Base-by-base conservation (phyloP, 1,284 basidiomycete genomes). In the Trichosporon ovoides region DNA sequence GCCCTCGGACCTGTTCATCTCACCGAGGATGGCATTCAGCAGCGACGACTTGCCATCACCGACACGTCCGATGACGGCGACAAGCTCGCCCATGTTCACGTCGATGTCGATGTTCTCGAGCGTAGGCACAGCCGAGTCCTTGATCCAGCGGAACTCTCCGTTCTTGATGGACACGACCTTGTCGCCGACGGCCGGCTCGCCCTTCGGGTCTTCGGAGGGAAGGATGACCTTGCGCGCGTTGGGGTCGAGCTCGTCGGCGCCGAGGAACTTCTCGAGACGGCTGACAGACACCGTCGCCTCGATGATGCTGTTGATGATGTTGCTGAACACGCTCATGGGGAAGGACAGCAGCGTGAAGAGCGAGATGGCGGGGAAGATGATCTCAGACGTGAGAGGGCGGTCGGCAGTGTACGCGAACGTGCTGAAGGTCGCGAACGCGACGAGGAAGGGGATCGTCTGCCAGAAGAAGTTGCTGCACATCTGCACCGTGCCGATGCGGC, bases 351-450 rank as follows among this genome's bases (percentile, higher is more conserved):
- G 82, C 82, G 91, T 88, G 80, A 97, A 98, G 38, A 98, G 80
- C 0, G 91, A 88, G 55, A 98, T 91, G 0, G 91, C 87, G 3
- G 94, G 94, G 82, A 98, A 98, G 67, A 97, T 92, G 61, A 93
- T 80, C 68, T 96, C 91, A 1, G 89, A 85, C 0, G 94, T 97
- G 5, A 98, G 78, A 2, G 92, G 90, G 48, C 74, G 81, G 2
- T 83, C 77, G 2, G 85, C 86, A 0, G 85, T 84, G 19, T 82
- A 71, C 0, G 90, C 87, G 38, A 91, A 93, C 0, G 87, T 83
- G 11, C 89, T 85, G 68, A 97, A 92, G 0, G 91, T 74, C 56
- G 87, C 85, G 76, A 95, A 92, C 0, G 90, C 90, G 33, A 96
- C 91, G 9, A 93, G 80, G 66, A 78, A 80, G 0, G 78, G 75